phyloP scores from a whole-genome alignment of 495 filamentous ascomycete species.

The Penicillium cinerascens region DNA sequence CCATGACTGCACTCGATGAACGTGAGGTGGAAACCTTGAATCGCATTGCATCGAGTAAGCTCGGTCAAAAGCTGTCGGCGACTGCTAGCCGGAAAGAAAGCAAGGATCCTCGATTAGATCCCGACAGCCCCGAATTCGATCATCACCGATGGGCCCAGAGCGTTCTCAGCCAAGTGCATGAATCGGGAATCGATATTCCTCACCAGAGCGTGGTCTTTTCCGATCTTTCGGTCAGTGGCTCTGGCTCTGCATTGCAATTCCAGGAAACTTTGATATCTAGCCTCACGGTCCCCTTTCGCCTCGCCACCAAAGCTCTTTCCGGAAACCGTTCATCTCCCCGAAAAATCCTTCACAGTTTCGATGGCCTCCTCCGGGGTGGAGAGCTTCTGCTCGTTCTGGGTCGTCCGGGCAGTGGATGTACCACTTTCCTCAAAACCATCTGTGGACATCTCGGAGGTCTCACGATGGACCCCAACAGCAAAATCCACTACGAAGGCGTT shows the following conservation, averaged over 20 bases:
- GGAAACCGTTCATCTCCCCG: slow-evolving; percentile 15
- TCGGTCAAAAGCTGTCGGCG: slow-evolving; percentile 22
- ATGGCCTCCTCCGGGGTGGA: slow-evolving; percentile 33
- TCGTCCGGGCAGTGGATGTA: slow-evolving; percentile 39
- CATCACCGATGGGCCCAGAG: slow-evolving; percentile 50
- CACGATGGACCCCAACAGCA: slow-evolving; percentile 30
- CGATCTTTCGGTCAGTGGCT: slow-evolving; percentile 49
- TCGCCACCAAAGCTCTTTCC: slow-evolving; percentile 25
- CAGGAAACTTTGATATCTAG: slow-evolving; percentile 47
- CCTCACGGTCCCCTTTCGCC: slow-evolving; percentile 40
- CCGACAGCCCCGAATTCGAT: slow-evolving; percentile 48
- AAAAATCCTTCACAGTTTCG: slow-evolving; percentile 32
- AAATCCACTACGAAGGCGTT: slow-evolving; percentile 47
- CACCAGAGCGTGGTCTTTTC: slow-evolving; percentile 41
- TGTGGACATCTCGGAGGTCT: slow-evolving; percentile 35
- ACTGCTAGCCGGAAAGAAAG: slow-evolving; percentile 12
- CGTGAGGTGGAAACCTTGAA: slow-evolving; percentile 18
- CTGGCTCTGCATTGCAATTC: slow-evolving; percentile 45
- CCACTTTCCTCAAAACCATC: slow-evolving; percentile 37
- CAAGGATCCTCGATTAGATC: slow-evolving; percentile 48
- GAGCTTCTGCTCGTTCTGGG: slow-evolving; percentile 41
- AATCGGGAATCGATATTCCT: slow-evolving; percentile 33
- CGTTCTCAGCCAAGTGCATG: slow-evolving; percentile 26
- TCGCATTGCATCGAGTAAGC: slow-evolving; percentile 28
- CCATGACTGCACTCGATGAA: slow-evolving; percentile 15